Evolutionary conservation across 148 eudicot species (phyloP), one percentile per base, ranked within the genome.

Genomic region (Salicornia ramosissima): DNA sequence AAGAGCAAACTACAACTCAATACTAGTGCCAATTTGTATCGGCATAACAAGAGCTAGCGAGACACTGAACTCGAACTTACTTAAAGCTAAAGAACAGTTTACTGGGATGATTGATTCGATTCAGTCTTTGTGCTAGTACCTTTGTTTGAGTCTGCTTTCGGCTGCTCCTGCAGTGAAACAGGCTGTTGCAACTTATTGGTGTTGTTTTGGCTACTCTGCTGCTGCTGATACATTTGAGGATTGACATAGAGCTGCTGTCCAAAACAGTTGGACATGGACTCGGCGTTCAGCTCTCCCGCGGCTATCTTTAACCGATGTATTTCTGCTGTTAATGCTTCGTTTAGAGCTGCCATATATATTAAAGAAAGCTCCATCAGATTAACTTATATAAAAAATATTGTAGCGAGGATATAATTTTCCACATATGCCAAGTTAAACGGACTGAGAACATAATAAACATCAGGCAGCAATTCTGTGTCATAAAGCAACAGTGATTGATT

Each of bases 251-350:
- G 88, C 73, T 89, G 96, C 56, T 89, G 92, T 13, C 84, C 81
- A 31, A 78, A 72, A 53, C 86, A 84, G 78, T 90, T 90, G 26
- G 96, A 73, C 72, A 67, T 72, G 54, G 92, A 65, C 21, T 88
- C 96, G 47, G 90, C 75, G 50, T 36, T 72, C 33, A 80, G 52
- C 73, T 90, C 99, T 4, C 90, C 86, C 5, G 84, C 80, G 24
- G 93, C 83, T 69, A 91, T 77, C 89, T 87, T 94, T 76, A 94
- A 76, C 62, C 97, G 91, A 60, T 89, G 99, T 71, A 94, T 96
- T 81, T 94, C 99, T 0, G 87, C 86, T 3, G 88, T 83, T 69
- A 94, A 75, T 36, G 99, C 90, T 71, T 91, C 97, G 12, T 94
- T 88, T 31, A 94, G 81, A 77, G 99, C 99, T 94, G 97, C 58